These are phyloP conservation scores for Candida ovalis DNA, from an alignment of 805 yeast genomes.

Conservation along the genomic window DNA sequence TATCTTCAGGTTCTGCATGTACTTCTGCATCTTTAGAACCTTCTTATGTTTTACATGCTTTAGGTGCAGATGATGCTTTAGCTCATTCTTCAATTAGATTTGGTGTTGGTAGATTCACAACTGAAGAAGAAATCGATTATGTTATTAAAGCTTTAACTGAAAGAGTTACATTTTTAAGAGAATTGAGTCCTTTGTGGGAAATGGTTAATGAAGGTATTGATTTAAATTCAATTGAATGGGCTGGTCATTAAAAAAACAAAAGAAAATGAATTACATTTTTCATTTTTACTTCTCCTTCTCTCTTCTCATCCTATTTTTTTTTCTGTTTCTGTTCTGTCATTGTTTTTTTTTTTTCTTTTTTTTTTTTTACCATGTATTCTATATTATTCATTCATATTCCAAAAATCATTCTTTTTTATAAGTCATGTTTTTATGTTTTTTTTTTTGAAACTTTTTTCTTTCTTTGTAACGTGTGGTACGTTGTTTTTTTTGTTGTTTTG, in stretches of 20 bases:
- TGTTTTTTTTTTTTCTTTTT: too few species aligned
- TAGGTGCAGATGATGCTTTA: constrained; percentile 96
- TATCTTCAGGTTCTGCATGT: constrained; percentile 96
- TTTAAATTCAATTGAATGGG: constrained; percentile 91
- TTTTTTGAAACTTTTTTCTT: too few species aligned
- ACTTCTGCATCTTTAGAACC: constrained; percentile 98
- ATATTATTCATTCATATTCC: too few species aligned
- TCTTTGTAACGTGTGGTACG: too few species aligned
- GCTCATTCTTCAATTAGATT: constrained; percentile 98
- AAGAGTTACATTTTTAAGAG: constrained; percentile 87
- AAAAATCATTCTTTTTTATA: too few species aligned
- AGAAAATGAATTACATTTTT: too few species aligned
- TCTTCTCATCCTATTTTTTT: background rate
- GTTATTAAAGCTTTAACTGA: constrained; percentile 84
- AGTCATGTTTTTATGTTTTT: too few species aligned
- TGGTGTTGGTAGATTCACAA: constrained; percentile 95
- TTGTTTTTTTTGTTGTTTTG: too few species aligned
- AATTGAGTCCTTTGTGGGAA: constrained; percentile 95
- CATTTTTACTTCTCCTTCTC: background rate
- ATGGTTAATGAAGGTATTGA: constrained; percentile 99
- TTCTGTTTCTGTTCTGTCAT: background rate
- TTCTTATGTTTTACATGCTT: constrained; percentile 91
- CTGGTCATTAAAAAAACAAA: constrained; percentile 92
- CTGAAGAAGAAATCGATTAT: constrained; percentile 93
- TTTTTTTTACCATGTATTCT: too few species aligned